Evolutionary conservation across 2,329 filamentous ascomycete species (phyloP), one percentile per base, ranked within the genome.

Genomic region (Alternaria panax): DNA sequence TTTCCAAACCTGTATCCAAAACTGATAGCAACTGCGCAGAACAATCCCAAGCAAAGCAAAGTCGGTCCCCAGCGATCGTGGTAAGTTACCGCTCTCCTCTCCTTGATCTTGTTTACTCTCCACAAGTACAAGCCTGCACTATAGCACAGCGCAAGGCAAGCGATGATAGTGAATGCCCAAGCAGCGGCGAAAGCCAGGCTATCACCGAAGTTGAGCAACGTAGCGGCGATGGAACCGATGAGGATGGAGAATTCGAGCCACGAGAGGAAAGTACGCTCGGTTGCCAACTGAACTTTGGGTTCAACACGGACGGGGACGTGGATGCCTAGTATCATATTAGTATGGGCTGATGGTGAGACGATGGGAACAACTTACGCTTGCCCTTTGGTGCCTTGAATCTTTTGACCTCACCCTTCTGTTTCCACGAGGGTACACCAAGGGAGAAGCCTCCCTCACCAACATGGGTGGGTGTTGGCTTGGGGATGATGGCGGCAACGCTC

Each of bases 191-290:
- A 68, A 0, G 76, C 72, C 1, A 78, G 59, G 1, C 57, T 53
- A 60, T 79, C 77, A 51, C 76, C 77, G 47, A 80, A 80, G 55
- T 80, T 80, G 62, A 80, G 75, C 28, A 80, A 55, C 1, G 78
- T 78, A 28, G 78, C 78, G 5, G 78, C 78, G 41, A 80, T 80
- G 53, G 70, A 74, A 40, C 92, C 92, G 54, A 99, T 89, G 75
- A 97, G 93, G 73, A 98, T 96, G 50, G 91, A 94, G 80, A 96
- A 98, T 79, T 99, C 94, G 71, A 99, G 90, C 91, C 95, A 99
- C 64, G 92, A 92, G 57, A 99, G 85, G 80, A 97, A 99, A 1
- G 95, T 99, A 65, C 95, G 88, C 80, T 99, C 95, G 1, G 93
- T 93, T 22, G 95, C 95, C 75, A 99, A 97, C 79, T 93, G 97